A percentile compares a stretch with the other conserved stretches of the same genome.
Conservation (phyloP, 1,284 basidiomycete genomes). For the Tilletiaria anomala region DNA sequence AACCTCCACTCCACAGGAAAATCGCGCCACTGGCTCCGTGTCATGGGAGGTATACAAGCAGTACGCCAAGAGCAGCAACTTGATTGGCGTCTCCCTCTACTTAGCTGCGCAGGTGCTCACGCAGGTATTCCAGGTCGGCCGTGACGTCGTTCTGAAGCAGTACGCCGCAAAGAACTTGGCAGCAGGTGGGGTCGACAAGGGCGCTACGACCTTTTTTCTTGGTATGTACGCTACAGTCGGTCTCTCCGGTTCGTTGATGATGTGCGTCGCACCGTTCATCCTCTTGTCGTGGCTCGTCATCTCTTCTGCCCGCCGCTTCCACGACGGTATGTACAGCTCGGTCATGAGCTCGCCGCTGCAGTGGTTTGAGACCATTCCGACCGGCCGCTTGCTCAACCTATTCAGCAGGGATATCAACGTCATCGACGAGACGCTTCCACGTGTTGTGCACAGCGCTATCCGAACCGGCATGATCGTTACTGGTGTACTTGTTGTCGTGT, state of each 20-base stretch:
- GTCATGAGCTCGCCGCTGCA: constrained; percentile 32
- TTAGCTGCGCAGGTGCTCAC: constrained; percentile 22
- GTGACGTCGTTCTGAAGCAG: constrained; percentile 36
- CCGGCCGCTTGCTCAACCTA: constrained; percentile 58
- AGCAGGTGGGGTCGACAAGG: constrained; percentile 7
- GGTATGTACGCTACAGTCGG: constrained; percentile 31
- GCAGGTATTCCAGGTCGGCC: constrained; percentile 25
- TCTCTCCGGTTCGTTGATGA: constrained; percentile 17
- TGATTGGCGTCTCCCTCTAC: constrained; percentile 22
- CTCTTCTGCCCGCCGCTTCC: constrained; percentile 24
- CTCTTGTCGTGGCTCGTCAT: constrained; percentile 33
- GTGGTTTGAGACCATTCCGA: constrained; percentile 37
- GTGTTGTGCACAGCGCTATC: constrained; percentile 29
- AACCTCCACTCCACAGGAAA: constrained; percentile 25
- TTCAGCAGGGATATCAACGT: constrained; percentile 89
- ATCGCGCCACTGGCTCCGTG: constrained; percentile 28
- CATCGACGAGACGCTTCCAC: constrained; percentile 49
- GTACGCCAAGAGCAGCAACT: constrained; percentile 28
- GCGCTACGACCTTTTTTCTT: constrained; percentile 23
- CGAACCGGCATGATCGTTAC: constrained; percentile 41
- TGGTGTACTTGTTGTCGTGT: constrained; percentile 57
- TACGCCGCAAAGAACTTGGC: constrained; percentile 26
- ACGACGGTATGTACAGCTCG: constrained; percentile 30
- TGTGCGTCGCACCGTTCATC: constrained; percentile 34
- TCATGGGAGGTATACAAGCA: constrained; percentile 28